Evolutionary conservation across 441 rosid genomes (phyloP), one percentile per base, ranked within the genome.

Genomic region (Populus hybrid): DNA sequence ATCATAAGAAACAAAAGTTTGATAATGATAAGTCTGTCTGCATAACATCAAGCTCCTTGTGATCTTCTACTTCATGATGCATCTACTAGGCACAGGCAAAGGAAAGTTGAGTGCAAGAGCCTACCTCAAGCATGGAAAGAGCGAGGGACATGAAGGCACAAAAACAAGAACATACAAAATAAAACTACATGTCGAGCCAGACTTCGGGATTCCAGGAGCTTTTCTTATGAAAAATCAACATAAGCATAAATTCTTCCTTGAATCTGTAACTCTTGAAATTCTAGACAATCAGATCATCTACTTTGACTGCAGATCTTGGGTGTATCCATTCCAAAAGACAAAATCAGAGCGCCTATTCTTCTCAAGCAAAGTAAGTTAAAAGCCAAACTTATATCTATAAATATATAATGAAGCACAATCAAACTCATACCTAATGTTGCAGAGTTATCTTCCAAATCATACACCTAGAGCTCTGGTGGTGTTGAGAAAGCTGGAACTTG

Each of bases 231-330:
- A 74, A 78, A 92, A 86, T 74, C 77, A 84, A 35, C 90, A 90
- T 46, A 86, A 84, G 74, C 86, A 85, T 76, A 81, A 79, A 38
- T 87, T 90, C 84, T 92, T 88, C 86, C 92, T 92, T 74, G 85
- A 82, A 70, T 84, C 88, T 26, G 87, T 88, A 38, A 82, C 82
- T 16, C 82, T 90, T 16, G 78, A 78, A 67, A 35, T 75, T 80
- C 78, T 38, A 20, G 79, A 81, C 68, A 46, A 81, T 10, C 82
- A 77, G 75, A 69, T 57, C 32, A 72, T 90, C 79, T 86, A 88
- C 74, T 90, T 92, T 26, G 85, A 88, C 72, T 92, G 96, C 87
- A 83, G 87, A 23, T 89, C 96, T 32, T 90, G 94, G 96, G 86
- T 92, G 7, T 88, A 90, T 77, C 94, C 96, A 2, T 7, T 83